These are phyloP conservation scores for Leccinellum rugosiceps DNA, from an alignment of 768 basidiomycete species.

Conservation along the genomic window DNA sequence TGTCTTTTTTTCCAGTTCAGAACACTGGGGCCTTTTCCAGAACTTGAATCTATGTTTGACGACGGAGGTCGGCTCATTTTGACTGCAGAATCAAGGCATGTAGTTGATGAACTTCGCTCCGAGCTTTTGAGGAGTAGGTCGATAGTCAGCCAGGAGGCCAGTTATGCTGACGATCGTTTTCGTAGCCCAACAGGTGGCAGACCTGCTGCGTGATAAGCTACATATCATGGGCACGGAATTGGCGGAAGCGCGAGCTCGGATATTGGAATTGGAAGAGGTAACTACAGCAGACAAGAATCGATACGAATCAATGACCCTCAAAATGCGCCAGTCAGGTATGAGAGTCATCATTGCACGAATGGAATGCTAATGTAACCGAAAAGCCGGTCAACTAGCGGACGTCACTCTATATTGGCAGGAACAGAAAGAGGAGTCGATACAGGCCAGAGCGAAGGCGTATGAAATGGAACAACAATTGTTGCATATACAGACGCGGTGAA, in stretches of 20 bases:
- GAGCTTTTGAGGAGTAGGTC: constrained; percentile 36
- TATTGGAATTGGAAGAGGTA: constrained; percentile 36
- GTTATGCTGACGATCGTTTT: constrained; percentile 5
- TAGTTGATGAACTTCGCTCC: constrained; percentile 33
- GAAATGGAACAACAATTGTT: constrained; percentile 28
- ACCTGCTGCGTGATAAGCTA: constrained; percentile 46
- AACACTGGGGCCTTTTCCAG: constrained; percentile 11
- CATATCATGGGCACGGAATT: constrained; percentile 41
- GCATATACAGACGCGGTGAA: constrained; percentile 23
- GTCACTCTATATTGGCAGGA: constrained; percentile 24
- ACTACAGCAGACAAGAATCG: constrained; percentile 20
- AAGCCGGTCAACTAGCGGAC: constrained; percentile 22
- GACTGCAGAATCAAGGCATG: constrained; percentile 24
- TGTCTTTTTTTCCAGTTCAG: background rate
- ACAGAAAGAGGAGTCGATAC: constrained; percentile 28
- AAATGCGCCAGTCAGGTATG: constrained; percentile 28
- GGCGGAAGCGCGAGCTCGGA: constrained; percentile 39
- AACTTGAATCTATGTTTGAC: constrained; percentile 29
- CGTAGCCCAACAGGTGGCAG: constrained; percentile 46
- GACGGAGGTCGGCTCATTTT: constrained; percentile 24
- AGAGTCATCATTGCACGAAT: background rate
- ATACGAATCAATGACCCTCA: constrained; percentile 17
- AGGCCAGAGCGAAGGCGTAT: constrained; percentile 17
- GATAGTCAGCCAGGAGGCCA: background rate
- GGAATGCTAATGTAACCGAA: constrained; percentile 14